These are phyloP conservation scores for Sedum album DNA, from an alignment of 164 flowering plant species.

Conservation along the genomic window DNA sequence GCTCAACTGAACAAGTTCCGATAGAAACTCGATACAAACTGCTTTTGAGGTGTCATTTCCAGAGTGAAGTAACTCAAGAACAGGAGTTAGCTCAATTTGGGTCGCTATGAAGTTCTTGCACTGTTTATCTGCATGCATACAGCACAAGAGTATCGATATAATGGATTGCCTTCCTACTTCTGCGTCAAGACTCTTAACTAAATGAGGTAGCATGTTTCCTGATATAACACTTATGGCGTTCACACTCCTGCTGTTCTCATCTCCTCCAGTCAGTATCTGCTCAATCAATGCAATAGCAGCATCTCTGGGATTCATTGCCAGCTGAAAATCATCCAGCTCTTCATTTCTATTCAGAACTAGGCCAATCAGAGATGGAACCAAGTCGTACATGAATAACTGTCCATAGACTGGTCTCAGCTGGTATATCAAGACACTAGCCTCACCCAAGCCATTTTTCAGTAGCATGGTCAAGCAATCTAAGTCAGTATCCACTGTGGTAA, in stretches of 20 bases:
- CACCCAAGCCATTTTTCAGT: constrained; percentile 65
- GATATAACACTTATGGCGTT: constrained; percentile 41
- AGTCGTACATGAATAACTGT: constrained; percentile 40
- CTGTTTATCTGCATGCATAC: constrained; percentile 49
- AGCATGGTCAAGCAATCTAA: constrained; percentile 53
- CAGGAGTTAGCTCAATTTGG: constrained; percentile 40
- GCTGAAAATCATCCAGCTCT: constrained; percentile 31
- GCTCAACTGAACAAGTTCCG: constrained; percentile 47
- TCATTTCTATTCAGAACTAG: constrained; percentile 33
- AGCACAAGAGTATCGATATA: constrained; percentile 43
- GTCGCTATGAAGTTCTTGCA: constrained; percentile 48
- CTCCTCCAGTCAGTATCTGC: constrained; percentile 52
- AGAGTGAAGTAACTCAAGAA: constrained; percentile 60
- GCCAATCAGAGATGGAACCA: constrained; percentile 48
- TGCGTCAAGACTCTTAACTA: constrained; percentile 39
- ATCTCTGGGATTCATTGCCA: constrained; percentile 51
- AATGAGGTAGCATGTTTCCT: constrained; percentile 44
- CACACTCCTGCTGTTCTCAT: constrained; percentile 37
- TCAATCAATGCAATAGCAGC: constrained; percentile 58
- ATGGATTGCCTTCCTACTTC: constrained; percentile 37
- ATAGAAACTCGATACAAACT: constrained; percentile 52
- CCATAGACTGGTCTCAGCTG: constrained; percentile 47
- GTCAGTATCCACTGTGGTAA: constrained; percentile 55
- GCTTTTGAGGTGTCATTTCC: constrained; percentile 46
- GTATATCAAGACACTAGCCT: constrained; percentile 54